Conservation (phyloP, 2,329 filamentous ascomycete species). For the Aspergillus sp. region DNA sequence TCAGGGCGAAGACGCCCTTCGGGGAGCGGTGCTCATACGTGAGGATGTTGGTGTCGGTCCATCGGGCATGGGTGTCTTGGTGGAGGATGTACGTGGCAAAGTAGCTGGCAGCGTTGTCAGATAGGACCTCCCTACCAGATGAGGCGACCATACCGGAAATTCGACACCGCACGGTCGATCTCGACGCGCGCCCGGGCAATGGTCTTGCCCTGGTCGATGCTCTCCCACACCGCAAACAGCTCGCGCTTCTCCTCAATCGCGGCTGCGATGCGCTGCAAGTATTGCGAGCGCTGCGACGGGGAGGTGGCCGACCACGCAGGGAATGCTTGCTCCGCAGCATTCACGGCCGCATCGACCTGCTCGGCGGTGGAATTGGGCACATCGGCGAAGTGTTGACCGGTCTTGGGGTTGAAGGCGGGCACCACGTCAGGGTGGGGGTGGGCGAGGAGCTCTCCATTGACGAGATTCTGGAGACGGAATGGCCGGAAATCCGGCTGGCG, state of each 20-base stretch:
- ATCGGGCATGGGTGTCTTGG: constrained; percentile 8
- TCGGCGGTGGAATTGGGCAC: constrained; percentile 10
- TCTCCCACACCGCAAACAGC: constrained; percentile 17
- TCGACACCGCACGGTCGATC: constrained; percentile 17
- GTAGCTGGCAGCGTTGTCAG: constrained; percentile 2
- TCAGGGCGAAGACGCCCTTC: constrained; percentile 17
- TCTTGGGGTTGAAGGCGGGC: constrained; percentile 9
- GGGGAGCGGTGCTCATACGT: constrained; percentile 22
- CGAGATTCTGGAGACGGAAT: constrained; percentile 9
- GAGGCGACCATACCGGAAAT: constrained; percentile 17
- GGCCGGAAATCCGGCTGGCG: constrained; percentile 4
- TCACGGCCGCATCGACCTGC: constrained; percentile 13
- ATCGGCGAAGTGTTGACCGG: constrained; percentile 7
- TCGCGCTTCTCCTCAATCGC: constrained; percentile 13
- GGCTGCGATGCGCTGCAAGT: constrained; percentile 13
- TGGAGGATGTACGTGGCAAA: constrained; percentile 12
- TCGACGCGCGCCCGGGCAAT: constrained; percentile 14
- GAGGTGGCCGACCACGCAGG: constrained; percentile 13
- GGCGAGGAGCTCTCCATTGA: constrained; percentile 4
- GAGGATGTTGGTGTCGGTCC: constrained; percentile 9
- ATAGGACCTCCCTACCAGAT: too few species aligned
- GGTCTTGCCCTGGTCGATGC: constrained; percentile 18
- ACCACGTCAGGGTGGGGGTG: not conserved
- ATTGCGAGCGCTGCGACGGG: constrained; percentile 11
- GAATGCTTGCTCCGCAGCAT: constrained; percentile 15